Percentiles rank a stretch among this genome's conserved stretches.
phyloP scores from a whole-genome alignment of 2,329 filamentous ascomycete genomes.

The Colletotrichum australisinense region DNA sequence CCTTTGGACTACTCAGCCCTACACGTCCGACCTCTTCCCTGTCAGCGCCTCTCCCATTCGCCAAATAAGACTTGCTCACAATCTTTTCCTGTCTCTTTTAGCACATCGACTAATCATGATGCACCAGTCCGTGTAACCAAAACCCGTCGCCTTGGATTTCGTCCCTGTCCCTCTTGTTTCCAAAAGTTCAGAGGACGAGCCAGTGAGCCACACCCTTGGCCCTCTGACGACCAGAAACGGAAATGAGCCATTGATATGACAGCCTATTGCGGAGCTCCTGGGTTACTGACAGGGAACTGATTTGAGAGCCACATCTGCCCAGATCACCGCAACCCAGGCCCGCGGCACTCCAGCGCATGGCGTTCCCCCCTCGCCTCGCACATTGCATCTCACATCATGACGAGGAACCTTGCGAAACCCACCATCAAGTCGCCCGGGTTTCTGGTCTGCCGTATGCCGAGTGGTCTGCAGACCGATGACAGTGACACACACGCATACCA shows the following conservation, averaged over 20 bases:
- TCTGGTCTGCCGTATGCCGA: slow-evolving; percentile 10
- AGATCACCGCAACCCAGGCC: not conserved
- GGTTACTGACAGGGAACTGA: not conserved
- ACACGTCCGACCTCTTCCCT: slow-evolving; percentile 16
- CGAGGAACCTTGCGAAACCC: not conserved
- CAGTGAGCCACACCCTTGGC: slow-evolving; percentile 28
- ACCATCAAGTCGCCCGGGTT: slow-evolving; percentile 17
- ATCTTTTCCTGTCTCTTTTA: slow-evolving; percentile 28
- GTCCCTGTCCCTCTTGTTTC: slow-evolving; percentile 6
- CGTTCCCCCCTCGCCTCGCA: not conserved
- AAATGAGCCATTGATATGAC: slow-evolving; percentile 11
- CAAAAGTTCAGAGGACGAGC: slow-evolving; percentile 27
- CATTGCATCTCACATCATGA: slow-evolving; percentile 14
- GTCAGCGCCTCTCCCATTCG: slow-evolving; percentile 12
- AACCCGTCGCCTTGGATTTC: slow-evolving; percentile 28
- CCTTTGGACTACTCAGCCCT: slow-evolving; percentile 26
- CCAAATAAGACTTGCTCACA: not conserved
- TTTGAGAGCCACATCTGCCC: slow-evolving; percentile 1
- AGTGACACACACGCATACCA: slow-evolving; percentile 19
- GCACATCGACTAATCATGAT: slow-evolving; percentile 13
- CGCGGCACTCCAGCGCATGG: slow-evolving; percentile 16
- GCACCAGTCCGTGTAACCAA: slow-evolving; percentile 17
- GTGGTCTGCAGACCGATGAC: slow-evolving; percentile 11
- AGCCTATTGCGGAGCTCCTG: slow-evolving; percentile 12
- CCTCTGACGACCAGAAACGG: slow-evolving; percentile 17